Evolutionary conservation across 2,329 filamentous ascomycete genomes (phyloP).

Genomic region (Fusarium sp.): DNA sequence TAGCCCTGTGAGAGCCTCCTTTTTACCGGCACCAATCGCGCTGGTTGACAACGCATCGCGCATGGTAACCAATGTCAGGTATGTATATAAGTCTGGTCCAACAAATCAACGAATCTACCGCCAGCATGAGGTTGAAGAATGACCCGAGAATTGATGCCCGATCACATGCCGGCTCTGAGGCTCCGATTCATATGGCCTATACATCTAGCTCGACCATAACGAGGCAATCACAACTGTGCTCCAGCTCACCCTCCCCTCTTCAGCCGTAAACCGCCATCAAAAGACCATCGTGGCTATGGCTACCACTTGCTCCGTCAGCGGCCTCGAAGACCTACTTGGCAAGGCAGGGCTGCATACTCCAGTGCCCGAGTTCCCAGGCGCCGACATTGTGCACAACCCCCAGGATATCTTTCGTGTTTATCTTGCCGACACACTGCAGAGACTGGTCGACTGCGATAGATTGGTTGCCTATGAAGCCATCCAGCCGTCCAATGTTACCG

Average conservation of each 20-base stretch:
- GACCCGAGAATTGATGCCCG: constrained; percentile 7
- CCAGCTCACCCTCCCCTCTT: not conserved
- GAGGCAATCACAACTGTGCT: not conserved
- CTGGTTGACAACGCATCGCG: constrained; percentile 16
- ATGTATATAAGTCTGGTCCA: not conserved
- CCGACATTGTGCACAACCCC: constrained; percentile 40
- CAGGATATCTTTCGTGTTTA: constrained; percentile 45
- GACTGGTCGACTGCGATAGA: constrained; percentile 35
- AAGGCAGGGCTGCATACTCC: constrained; percentile 38
- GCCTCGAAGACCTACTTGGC: constrained; percentile 34
- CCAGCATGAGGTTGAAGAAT: not conserved
- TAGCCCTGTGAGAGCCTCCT: not conserved
- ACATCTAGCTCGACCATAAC: not conserved
- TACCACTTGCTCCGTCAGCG: constrained; percentile 38
- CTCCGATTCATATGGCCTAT: not conserved
- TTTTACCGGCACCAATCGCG: not conserved
- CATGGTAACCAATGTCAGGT: not conserved
- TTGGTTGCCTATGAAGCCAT: constrained; percentile 43
- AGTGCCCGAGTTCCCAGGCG: constrained; percentile 33
- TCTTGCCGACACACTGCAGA: constrained; percentile 38
- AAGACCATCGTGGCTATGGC: constrained; percentile 32
- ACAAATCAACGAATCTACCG: not conserved
- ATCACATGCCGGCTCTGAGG: not conserved
- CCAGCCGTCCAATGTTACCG: constrained; percentile 41
- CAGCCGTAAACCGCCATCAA: not conserved